phyloP scores from a whole-genome alignment of 1,139 yeast genomes.

The Saccharomycopsis crataegensis region DNA sequence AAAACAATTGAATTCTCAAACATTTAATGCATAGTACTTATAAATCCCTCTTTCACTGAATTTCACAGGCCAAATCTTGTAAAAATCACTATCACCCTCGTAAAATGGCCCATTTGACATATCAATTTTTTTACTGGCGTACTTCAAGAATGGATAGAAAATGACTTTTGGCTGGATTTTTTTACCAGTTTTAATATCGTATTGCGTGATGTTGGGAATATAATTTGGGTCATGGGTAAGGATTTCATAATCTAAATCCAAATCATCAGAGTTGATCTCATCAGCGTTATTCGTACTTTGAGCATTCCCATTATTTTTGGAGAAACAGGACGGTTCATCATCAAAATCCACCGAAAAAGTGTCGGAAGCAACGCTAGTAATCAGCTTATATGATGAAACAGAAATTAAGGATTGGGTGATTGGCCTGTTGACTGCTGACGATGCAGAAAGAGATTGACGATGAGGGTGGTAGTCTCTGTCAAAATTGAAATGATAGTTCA shows the following conservation, averaged over 20 bases:
- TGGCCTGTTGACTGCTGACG: neutral
- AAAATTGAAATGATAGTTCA: slow-evolving; percentile 30
- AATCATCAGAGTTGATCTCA: neutral
- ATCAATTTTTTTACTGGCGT: slow-evolving; percentile 18
- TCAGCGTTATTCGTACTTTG: slow-evolving; percentile 23
- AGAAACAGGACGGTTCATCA: neutral
- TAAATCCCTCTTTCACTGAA: slow-evolving; percentile 19
- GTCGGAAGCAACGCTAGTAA: neutral
- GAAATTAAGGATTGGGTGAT: neutral
- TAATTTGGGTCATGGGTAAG: slow-evolving; percentile 17
- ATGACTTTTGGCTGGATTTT: slow-evolving; percentile 32
- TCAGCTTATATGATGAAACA: neutral
- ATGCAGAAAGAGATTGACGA: neutral
- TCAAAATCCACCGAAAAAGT: neutral
- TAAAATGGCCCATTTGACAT: slow-evolving; percentile 19
- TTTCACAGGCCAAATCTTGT: slow-evolving; percentile 20
- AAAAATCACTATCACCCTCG: slow-evolving; percentile 13
- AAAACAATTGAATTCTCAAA: neutral
- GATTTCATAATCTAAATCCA: slow-evolving; percentile 18
- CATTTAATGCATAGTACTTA: slow-evolving; percentile 17
- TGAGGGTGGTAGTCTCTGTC: slow-evolving; percentile 15
- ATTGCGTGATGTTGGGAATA: slow-evolving; percentile 32
- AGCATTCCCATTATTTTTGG: slow-evolving; percentile 22
- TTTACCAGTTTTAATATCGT: slow-evolving; percentile 62
- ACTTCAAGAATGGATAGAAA: slow-evolving; percentile 19